phyloP scores from a whole-genome alignment of 1,284 basidiomycete species.

The Cutaneotrichosporon sp. region DNA sequence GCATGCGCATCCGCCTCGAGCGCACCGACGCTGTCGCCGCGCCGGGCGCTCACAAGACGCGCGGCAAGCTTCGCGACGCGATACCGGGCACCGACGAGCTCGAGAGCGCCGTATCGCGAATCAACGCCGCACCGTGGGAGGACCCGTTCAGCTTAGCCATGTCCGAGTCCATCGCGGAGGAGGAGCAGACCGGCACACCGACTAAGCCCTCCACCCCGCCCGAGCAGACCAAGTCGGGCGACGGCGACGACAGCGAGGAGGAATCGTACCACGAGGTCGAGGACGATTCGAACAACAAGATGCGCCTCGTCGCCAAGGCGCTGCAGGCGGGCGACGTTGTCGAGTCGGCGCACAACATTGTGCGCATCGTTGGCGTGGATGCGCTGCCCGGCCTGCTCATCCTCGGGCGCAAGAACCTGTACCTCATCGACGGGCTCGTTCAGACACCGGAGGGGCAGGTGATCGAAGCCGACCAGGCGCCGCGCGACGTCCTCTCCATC shows the following conservation, averaged over 20 bases:
- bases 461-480: conserved; percentile 83
- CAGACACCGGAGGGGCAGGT: conserved; percentile 85
- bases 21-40: conserved; percentile 28
- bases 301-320: conserved; percentile 55
- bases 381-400: conserved; percentile 80
- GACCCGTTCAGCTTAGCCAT: conserved; percentile 73
- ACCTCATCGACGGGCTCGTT: conserved; percentile 90
- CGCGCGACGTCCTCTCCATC: conserved; percentile 76
- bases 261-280: conserved; percentile 42
- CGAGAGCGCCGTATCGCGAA: conserved; percentile 61
- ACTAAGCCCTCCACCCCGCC: conserved; percentile 1
- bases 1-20: conserved; percentile 58
- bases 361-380: conserved; percentile 81
- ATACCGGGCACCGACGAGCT: conserved; percentile 65
- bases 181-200: conserved; percentile 54
- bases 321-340: conserved; percentile 88
- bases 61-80: conserved; percentile 55
- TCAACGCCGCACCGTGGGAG: conserved; percentile 75
- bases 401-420: conserved; percentile 78
- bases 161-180: conserved; percentile 63
- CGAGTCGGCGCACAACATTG: conserved; percentile 77
- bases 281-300: conserved; percentile 67
- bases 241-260: conserved; percentile 18
- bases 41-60: conserved; percentile 14
- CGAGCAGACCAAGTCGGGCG: neutral